These are phyloP conservation scores for Fusarium albidum DNA, from an alignment of 2,329 filamentous ascomycete genomes.

Conservation along the genomic window DNA sequence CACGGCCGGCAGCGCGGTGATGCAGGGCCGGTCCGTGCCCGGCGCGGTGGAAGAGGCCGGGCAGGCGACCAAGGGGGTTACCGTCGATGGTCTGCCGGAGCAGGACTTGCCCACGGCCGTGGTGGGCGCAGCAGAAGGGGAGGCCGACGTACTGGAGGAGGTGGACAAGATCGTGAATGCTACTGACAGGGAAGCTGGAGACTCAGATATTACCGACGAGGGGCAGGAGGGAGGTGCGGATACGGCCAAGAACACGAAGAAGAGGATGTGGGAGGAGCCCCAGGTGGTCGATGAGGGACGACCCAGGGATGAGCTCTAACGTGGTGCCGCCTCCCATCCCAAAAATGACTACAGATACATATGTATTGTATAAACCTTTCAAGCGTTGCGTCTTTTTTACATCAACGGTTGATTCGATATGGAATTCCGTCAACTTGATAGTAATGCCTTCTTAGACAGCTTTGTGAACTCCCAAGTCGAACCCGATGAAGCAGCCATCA, in stretches of 20 bases:
- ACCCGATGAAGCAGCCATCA: no score
- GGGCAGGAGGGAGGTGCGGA: slow-evolving; percentile 14
- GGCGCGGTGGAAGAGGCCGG: slow-evolving; percentile 38
- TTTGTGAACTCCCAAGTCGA: no score
- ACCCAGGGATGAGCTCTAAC: slow-evolving; percentile 50
- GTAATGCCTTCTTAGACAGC: no score
- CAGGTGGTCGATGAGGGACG: slow-evolving; percentile 41
- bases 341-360: neutral
- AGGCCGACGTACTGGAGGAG: slow-evolving; percentile 57
- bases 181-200: slow-evolving; percentile 47
- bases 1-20: slow-evolving; percentile 62
- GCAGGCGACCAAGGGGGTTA: slow-evolving; percentile 40
- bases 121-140: slow-evolving; percentile 45
- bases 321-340: neutral
- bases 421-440: no score
- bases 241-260: slow-evolving; percentile 38
- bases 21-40: slow-evolving; percentile 43
- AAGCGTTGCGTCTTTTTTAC: neutral
- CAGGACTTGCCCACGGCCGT: slow-evolving; percentile 59
- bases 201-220: slow-evolving; percentile 34
- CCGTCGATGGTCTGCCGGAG: slow-evolving; percentile 48
- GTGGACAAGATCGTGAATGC: slow-evolving; percentile 64
- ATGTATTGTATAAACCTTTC: neutral
- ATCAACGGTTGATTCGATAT: no score
- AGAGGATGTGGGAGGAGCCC: slow-evolving; percentile 42